Evolutionary conservation across 1,139 yeast species (phyloP).

Genomic region (Suhomyces yuchorum): DNA sequence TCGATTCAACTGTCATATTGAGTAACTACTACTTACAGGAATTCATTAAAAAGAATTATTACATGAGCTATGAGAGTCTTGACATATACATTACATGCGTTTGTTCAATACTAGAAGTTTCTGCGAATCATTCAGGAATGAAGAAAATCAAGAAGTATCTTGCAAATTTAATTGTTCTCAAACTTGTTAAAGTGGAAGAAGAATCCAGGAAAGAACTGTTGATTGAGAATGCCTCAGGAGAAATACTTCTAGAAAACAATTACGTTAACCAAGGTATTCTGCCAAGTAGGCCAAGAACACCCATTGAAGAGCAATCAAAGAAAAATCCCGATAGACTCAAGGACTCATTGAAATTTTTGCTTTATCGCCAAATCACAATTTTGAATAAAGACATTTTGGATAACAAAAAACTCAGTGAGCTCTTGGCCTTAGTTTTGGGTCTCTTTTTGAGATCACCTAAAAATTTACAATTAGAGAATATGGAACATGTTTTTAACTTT

Average conservation of each 20-base stretch:
- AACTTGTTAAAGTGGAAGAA: conserved; percentile 19
- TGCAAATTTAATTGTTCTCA: conserved; percentile 33
- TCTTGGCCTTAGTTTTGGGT: conserved; percentile 38
- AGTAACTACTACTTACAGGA: conserved; percentile 23
- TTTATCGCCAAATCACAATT: conserved; percentile 49
- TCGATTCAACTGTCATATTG: conserved; percentile 31
- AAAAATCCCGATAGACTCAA: not conserved
- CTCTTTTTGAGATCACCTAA: conserved; percentile 25
- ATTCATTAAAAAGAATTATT: conserved; percentile 24
- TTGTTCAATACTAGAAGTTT: conserved; percentile 37
- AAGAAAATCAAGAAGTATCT: conserved; percentile 27
- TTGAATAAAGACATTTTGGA: conserved; percentile 37
- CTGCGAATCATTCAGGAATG: conserved; percentile 14
- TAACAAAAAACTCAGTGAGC: conserved; percentile 31
- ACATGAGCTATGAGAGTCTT: conserved; percentile 28
- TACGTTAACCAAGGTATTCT: not conserved
- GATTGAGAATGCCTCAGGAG: not conserved
- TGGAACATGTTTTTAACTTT: conserved; percentile 39
- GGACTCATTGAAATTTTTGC: conserved; percentile 31
- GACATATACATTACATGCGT: conserved; percentile 32
- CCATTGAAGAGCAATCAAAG: conserved; percentile 5
- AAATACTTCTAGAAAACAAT: not conserved
- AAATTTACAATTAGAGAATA: conserved; percentile 19
- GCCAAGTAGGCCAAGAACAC: not conserved
- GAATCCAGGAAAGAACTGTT: conserved; percentile 1